A percentile compares a stretch with the other conserved stretches of the same genome.
These are phyloP conservation scores for Pythium utonaiense DNA, from an alignment of 352 stramenopile species.

Conservation along the genomic window DNA sequence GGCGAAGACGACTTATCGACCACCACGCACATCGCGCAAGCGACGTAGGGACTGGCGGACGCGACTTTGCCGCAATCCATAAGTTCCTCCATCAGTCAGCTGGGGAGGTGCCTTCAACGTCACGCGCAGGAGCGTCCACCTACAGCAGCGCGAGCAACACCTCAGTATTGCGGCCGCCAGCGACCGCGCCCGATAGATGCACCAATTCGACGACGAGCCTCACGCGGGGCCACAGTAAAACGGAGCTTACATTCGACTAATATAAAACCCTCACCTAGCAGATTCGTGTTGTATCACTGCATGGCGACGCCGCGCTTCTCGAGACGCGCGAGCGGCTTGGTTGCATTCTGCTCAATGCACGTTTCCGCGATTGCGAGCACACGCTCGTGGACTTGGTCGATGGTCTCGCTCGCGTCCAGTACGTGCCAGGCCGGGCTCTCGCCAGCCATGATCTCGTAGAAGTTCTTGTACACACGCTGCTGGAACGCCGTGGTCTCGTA, in stretches of 20 bases:
- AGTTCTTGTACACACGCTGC: constrained; percentile 78
- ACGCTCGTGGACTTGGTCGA: constrained; percentile 65
- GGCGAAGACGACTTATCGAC: constrained; percentile 28
- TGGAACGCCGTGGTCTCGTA: constrained; percentile 91
- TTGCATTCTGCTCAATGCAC: constrained; percentile 34
- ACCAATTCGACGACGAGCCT: background rate
- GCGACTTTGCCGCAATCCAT: constrained; percentile 64
- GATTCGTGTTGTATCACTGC: background rate
- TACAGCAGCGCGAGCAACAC: constrained; percentile 12
- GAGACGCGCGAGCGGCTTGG: constrained; percentile 38
- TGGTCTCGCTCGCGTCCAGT: constrained; percentile 72
- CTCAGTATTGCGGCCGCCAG: constrained; percentile 10
- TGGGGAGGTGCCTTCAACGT: background rate
- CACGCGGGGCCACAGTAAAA: constrained; percentile 1
- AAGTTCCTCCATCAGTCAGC: constrained; percentile 61
- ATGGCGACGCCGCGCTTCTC: constrained; percentile 9
- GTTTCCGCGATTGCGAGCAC: constrained; percentile 54
- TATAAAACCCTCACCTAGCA: constrained; percentile 5
- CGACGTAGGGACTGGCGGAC: constrained; percentile 17
- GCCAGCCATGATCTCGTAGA: constrained; percentile 54
- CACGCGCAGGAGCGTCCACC: background rate
- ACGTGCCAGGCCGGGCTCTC: constrained; percentile 63
- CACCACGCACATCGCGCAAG: constrained; percentile 25
- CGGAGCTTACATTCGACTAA: constrained; percentile 22
- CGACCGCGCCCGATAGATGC: constrained; percentile 16